Evolutionary conservation across 257 asterid genomes (phyloP).

Genomic region (Fraxinus quadrangulata): DNA sequence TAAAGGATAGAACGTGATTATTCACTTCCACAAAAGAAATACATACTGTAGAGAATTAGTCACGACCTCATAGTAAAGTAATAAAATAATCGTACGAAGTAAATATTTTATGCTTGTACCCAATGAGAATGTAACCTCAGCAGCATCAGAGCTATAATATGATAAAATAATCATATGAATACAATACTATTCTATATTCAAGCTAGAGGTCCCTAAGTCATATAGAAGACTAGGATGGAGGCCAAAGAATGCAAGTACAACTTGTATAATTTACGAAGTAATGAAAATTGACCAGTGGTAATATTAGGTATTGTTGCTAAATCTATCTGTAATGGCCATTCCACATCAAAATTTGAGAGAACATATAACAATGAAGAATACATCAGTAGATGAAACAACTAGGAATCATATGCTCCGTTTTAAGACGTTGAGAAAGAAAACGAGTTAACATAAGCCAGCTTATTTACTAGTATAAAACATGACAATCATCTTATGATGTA

Average conservation of each 20-base stretch:
- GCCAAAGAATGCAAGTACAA: neutral
- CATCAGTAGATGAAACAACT: neutral
- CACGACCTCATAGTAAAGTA: too few species aligned
- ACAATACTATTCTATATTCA: neutral
- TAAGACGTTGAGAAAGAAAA: neutral
- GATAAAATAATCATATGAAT: too few species aligned
- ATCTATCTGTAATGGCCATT: neutral
- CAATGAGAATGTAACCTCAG: neutral
- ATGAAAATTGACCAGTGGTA: neutral
- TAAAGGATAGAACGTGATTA: neutral
- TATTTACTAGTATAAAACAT: neutral
- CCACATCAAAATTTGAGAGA: neutral
- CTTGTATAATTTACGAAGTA: neutral
- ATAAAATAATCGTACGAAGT: neutral
- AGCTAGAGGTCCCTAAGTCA: neutral
- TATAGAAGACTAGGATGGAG: neutral
- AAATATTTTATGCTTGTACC: neutral
- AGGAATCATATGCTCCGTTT: neutral
- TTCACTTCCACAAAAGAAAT: conserved; percentile 5
- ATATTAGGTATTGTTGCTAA: neutral
- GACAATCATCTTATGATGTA: neutral
- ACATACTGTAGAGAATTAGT: too few species aligned
- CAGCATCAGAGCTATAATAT: neutral
- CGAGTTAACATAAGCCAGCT: neutral
- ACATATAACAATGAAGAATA: neutral